Evolutionary conservation across 2,329 filamentous ascomycete species (phyloP).

Genomic region (Byssothecium circinans): DNA sequence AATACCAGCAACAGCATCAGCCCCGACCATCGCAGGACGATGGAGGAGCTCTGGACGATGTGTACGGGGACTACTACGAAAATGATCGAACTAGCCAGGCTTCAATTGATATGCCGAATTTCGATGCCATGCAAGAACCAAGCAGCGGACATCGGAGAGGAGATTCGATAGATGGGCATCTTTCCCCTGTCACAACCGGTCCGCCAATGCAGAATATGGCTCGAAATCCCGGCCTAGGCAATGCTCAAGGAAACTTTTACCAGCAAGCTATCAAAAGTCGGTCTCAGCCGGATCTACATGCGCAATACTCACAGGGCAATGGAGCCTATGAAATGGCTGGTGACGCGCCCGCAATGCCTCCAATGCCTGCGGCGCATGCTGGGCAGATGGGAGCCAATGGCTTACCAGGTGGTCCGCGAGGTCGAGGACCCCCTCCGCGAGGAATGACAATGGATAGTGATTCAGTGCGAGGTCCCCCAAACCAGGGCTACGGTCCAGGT

Average conservation of each 20-base stretch:
- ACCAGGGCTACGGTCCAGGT: conserved; percentile 19
- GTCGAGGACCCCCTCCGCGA: conserved; percentile 30
- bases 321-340: conserved; percentile 70
- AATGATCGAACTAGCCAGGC: conserved; percentile 44
- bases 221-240: conserved; percentile 10
- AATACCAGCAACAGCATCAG: conserved; percentile 23
- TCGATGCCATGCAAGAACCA: conserved; percentile 56
- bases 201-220: conserved; percentile 14
- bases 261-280: conserved; percentile 59
- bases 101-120: conserved; percentile 65
- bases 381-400: conserved; percentile 10
- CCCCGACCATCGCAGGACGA: conserved; percentile 26
- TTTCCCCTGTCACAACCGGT: conserved; percentile 21
- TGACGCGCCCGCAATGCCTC: conserved; percentile 55
- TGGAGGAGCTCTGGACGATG: conserved; percentile 51
- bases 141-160: conserved; percentile 36
- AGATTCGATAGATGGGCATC: conserved; percentile 41
- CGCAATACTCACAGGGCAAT: conserved; percentile 30
- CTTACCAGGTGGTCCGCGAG: conserved; percentile 30
- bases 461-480: conserved; percentile 13
- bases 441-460: conserved; percentile 22
- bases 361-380: conserved; percentile 55
- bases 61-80: conserved; percentile 55
- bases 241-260: conserved; percentile 23
- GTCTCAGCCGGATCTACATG: conserved; percentile 65